phyloP scores from a whole-genome alignment of 345 rosid species.

The Chamaenerion angustifolium region DNA sequence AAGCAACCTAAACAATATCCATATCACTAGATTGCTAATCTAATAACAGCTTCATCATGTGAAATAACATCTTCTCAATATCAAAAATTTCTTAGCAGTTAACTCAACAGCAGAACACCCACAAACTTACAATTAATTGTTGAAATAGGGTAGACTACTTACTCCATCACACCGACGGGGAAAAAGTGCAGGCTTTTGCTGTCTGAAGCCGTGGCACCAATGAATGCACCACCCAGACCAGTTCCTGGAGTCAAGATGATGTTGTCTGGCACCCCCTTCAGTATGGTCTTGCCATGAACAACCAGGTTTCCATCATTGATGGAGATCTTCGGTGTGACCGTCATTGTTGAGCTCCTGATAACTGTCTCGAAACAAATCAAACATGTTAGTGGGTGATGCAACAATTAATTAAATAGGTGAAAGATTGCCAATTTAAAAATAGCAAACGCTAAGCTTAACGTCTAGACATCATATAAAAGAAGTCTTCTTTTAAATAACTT shows the following conservation, averaged over 20 bases:
- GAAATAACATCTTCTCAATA: too few species aligned
- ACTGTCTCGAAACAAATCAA: constrained; percentile 7
- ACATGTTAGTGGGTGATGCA: background rate
- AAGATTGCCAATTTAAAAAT: too few species aligned
- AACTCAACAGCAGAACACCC: too few species aligned
- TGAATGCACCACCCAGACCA: constrained; percentile 66
- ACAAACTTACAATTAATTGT: too few species aligned
- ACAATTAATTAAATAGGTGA: too few species aligned
- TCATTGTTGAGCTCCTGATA: constrained; percentile 35
- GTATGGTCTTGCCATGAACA: constrained; percentile 82
- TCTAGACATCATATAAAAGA: too few species aligned
- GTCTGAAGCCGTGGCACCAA: constrained; percentile 70
- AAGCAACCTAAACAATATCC: too few species aligned
- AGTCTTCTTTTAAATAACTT: background rate
- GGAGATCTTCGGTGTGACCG: constrained; percentile 62
- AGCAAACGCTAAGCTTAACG: too few species aligned
- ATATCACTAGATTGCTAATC: too few species aligned
- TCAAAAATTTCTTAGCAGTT: too few species aligned
- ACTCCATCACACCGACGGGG: constrained; percentile 76
- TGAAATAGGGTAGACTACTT: constrained; percentile 13
- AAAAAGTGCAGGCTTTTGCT: constrained; percentile 90
- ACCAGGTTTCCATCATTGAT: constrained; percentile 69
- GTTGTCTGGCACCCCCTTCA: constrained; percentile 80
- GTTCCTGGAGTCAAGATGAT: constrained; percentile 63
- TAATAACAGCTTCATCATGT: too few species aligned